Evolutionary conservation across 176 grass and related monocot genomes (phyloP).

Genomic region (Lolium multiflorum): DNA sequence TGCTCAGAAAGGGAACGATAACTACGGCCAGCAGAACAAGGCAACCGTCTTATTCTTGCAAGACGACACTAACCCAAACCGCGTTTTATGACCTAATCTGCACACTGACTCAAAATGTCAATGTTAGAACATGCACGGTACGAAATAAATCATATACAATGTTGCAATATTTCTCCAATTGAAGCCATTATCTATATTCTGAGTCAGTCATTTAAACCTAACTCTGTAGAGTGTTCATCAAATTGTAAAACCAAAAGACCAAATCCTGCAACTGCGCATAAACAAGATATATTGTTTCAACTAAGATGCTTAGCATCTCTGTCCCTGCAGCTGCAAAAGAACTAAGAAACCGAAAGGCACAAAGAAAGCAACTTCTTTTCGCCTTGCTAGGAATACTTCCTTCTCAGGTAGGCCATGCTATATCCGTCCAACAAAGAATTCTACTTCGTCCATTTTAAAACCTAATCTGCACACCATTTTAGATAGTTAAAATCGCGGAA

Average conservation of each 20-base stretch:
- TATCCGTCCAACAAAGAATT: conserved; percentile 49
- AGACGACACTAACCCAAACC: conserved; percentile 34
- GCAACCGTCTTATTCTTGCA: conserved; percentile 20
- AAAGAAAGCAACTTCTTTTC: conserved; percentile 37
- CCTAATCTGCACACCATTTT: conserved; percentile 67
- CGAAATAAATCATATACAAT: conserved; percentile 6
- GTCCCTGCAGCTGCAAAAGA: conserved; percentile 55
- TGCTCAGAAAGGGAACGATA: conserved; percentile 15
- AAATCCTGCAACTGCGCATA: conserved; percentile 45
- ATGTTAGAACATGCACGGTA: conserved; percentile 31
- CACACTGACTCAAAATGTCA: conserved; percentile 52
- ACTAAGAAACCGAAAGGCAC: conserved; percentile 16
- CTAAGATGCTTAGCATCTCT: conserved; percentile 35
- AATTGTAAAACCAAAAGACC: conserved; percentile 9
- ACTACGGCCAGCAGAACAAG: conserved; percentile 30
- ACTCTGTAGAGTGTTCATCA: conserved; percentile 17
- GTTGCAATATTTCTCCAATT: conserved; percentile 18
- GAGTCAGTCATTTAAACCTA: conserved; percentile 32
- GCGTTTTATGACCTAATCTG: conserved; percentile 44
- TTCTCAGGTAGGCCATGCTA: conserved; percentile 49
- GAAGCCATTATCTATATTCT: not conserved
- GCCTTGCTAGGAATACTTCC: conserved; percentile 44
- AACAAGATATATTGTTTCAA: conserved; percentile 9
- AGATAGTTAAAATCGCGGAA: conserved; percentile 45
- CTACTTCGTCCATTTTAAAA: conserved; percentile 56